Base-by-base conservation (phyloP, 768 basidiomycete species). In the Kwoniella sp. region DNA sequence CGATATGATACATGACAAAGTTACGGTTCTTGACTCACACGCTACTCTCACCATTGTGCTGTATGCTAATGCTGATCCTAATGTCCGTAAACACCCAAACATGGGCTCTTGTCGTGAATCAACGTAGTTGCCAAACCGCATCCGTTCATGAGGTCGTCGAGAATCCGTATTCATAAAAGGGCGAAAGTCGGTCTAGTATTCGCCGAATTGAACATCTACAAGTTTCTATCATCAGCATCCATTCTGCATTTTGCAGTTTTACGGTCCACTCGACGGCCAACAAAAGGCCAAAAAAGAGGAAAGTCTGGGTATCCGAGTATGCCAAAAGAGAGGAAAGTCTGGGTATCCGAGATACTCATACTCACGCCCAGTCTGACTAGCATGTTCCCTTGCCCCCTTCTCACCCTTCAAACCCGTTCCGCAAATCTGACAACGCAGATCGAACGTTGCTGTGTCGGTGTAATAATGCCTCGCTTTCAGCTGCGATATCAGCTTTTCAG, bases 391-490 rank as follows among this genome's bases (percentile, higher is more conserved):
- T 1, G 95, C 95, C 64, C 88, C 93, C 73, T 93, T 97, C 82
- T 98, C 94, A 33, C 95, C 95, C 70, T 89, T 94, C 68, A 98
- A 81, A 0, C 91, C 92, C 71, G 87, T 83, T 19, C 88, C 86
- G 73, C 94, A 98, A 55, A 88, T 83, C 87, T 67, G 65, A 33
- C 73, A 73, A 72, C 88, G 89, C 49, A 97, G 79, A 79, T 92
- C 90, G 77, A 97, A 97, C 3, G 90, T 95, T 47, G 89, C 80
- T 3, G 90, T 94, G 78, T 97, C 96, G 12, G 94, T 96, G 73
- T 85, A 97, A 25, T 91, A 91, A 71, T 86, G 89, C 82, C 88
- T 88, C 30, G 83, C 83, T 30, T 91, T 84, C 72, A 97, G 80
- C 64, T 86, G 85, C 24, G 82, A 84, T 4, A 90, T 90, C 24